Conservation (phyloP, 2,329 filamentous ascomycete genomes). For the Xylariaceae sp. region DNA sequence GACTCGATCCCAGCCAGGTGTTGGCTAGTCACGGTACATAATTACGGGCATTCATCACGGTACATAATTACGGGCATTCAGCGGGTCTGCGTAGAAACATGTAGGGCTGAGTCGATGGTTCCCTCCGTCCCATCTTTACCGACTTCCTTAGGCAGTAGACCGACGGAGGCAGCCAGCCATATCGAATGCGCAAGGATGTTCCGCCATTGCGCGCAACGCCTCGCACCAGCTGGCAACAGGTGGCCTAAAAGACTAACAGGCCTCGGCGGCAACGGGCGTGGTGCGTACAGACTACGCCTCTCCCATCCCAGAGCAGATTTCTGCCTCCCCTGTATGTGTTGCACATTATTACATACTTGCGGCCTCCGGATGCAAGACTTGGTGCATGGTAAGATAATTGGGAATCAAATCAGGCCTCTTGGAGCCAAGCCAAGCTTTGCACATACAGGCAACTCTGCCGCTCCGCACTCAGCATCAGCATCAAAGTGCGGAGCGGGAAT, state of each 20-base stretch:
- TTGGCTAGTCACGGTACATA: background rate
- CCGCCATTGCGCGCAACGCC: too few species aligned
- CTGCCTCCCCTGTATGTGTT: conserved; percentile 18
- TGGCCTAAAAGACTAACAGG: background rate
- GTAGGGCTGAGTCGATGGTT: background rate
- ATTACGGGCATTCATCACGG: too few species aligned
- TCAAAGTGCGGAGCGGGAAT: conserved; percentile 4
- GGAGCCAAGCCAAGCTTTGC: conserved; percentile 10
- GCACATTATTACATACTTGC: conserved; percentile 12
- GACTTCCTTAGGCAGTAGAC: background rate
- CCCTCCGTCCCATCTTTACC: background rate
- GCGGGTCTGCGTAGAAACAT: background rate
- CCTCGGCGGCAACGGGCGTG: too few species aligned
- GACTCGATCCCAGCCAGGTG: background rate
- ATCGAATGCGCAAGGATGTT: too few species aligned
- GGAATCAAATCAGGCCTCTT: conserved; percentile 16
- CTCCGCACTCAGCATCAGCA: conserved; percentile 4
- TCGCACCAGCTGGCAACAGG: too few species aligned
- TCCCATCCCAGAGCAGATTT: conserved; percentile 12
- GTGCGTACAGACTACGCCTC: background rate
- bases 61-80: background rate
- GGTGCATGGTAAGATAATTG: conserved; percentile 16
- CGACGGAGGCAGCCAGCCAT: too few species aligned
- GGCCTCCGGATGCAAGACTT: background rate
- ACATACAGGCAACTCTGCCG: conserved; percentile 3